These are phyloP conservation scores for Aspergillus vadensis DNA, from an alignment of 2,329 filamentous ascomycete species.

Conservation along the genomic window DNA sequence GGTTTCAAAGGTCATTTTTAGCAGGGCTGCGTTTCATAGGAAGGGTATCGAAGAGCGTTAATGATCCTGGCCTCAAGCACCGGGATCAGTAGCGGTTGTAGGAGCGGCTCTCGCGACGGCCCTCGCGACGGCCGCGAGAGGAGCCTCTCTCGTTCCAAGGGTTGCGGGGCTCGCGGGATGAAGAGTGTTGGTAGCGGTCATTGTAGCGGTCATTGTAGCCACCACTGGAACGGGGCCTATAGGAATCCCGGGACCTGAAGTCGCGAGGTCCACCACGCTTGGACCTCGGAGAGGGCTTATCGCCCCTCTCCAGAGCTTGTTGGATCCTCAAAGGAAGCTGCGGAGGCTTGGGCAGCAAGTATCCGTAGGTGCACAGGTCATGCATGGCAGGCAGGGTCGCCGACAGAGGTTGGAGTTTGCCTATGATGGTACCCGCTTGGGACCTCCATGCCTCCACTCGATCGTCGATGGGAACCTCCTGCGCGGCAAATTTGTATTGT, in stretches of 20 bases:
- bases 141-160: too few relatives aligned
- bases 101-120: too few relatives aligned
- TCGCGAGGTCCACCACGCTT: not conserved
- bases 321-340: not conserved
- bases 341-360: not conserved
- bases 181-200: too few relatives aligned
- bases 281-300: not conserved
- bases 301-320: not conserved
- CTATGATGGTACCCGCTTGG: constrained; percentile 24
- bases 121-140: too few relatives aligned
- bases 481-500: constrained; percentile 48
- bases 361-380: not conserved
- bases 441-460: constrained; percentile 37
- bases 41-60: too few relatives aligned
- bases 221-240: too few relatives aligned
- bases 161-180: too few relatives aligned
- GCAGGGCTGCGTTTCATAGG: too few relatives aligned
- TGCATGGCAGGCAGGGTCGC: constrained; percentile 46
- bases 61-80: too few relatives aligned
- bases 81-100: too few relatives aligned
- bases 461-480: constrained; percentile 23
- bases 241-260: not conserved
- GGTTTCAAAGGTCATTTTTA: too few relatives aligned
- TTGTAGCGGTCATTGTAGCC: too few relatives aligned
- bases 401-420: constrained; percentile 38